Evolutionary conservation across 345 rosid genomes (phyloP), one percentile per base, ranked within the genome.

Genomic region (Lenwebbia sp.): DNA sequence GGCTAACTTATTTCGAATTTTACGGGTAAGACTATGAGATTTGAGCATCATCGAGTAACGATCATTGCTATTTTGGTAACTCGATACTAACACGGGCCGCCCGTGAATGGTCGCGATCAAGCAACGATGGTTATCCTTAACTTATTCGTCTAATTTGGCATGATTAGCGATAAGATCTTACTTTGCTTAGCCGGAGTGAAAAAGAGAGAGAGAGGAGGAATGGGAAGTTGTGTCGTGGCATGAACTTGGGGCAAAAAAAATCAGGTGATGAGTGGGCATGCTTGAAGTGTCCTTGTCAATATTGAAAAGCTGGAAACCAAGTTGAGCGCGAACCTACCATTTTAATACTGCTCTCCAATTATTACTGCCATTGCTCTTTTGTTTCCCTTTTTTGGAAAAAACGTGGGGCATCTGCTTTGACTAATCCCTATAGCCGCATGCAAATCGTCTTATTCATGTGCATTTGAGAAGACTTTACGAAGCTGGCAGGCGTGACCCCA

Each of bases 11-110:
- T 33, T 33, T 65, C 6, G 1, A 17, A 58, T 1, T 33, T 33
- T 1, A 33, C 10, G 25, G 8, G 14, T 30, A 14, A 13, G 15
- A 14, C 0, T 28, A 0, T 0, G 21, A 62, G 40, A 13, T 9
- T 7, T 0, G 1, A 58, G 8, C 7, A n/a, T 1, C 1, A n/a
- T 58, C 33, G 0, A 62, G 44, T 33, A 65, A 33, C 10, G 12
- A 65, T 33, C 13, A 0, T 10, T 19, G 1, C 10, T 44, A 5
- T 33, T 33, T 9, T 17, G 37, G 78, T 6, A 33, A 30, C 41
- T 7, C 1, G 5, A 30, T 1, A 3, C 75, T 40, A 14, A 14
- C 75, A 62, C 75, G 15, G 17, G 75, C 40, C 0, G 21, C 22
- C 0, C 21, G 10, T 4, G 41, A 28, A 30, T 6, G 22, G 75